A percentile compares a stretch with the other conserved stretches of the same genome.
Conservation (phyloP, 768 basidiomycete genomes). For the Russula abietina region DNA sequence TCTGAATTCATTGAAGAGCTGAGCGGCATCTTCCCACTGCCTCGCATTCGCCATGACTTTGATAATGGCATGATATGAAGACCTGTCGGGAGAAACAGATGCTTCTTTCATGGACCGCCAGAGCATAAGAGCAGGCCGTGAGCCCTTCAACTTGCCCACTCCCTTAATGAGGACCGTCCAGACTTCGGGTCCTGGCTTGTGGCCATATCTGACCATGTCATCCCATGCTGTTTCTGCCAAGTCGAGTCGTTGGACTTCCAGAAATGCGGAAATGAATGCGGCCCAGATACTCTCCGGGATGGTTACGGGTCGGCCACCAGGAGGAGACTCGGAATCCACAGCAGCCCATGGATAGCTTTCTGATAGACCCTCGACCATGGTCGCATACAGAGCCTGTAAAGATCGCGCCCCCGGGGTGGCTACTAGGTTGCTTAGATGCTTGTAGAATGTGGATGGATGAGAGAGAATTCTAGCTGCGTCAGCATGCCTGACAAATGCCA, state of each 20-base stretch:
- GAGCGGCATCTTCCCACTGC: conserved; percentile 46
- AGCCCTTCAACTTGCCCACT: conserved; percentile 46
- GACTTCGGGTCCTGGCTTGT: conserved; percentile 48
- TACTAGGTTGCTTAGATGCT: conserved; percentile 45
- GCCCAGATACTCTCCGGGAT: conserved; percentile 59
- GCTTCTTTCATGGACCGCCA: conserved; percentile 62
- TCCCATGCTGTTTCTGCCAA: conserved; percentile 62
- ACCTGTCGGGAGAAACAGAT: conserved; percentile 51
- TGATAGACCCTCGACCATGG: conserved; percentile 45
- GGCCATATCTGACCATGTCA: conserved; percentile 47
- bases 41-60: conserved; percentile 50
- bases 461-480: conserved; percentile 46
- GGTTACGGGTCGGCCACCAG: conserved; percentile 38
- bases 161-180: conserved; percentile 73
- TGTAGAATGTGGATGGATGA: conserved; percentile 44
- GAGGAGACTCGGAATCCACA: conserved; percentile 35
- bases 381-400: conserved; percentile 46
- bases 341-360: conserved; percentile 53
- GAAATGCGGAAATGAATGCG: conserved; percentile 58
- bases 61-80: conserved; percentile 67
- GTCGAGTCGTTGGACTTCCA: conserved; percentile 49
- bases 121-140: conserved; percentile 47
- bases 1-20: conserved; percentile 48
- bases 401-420: conserved; percentile 29
- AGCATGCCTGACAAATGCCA: conserved; percentile 44